Evolutionary conservation across 257 asterid species (phyloP).

Genomic region (Nicotiana tabacum): DNA sequence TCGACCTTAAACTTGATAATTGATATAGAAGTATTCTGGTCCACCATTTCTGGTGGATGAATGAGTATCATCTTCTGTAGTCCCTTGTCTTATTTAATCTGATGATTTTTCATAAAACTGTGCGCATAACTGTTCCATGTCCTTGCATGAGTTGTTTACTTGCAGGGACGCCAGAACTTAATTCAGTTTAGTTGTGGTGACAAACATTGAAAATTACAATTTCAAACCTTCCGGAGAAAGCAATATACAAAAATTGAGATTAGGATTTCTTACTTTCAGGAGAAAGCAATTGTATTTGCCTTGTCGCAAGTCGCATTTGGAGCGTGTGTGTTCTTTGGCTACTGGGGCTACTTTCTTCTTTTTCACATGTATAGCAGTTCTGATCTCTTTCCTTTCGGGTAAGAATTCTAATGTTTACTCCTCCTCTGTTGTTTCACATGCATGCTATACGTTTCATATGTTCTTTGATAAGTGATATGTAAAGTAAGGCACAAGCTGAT

Average conservation of each 20-base stretch:
- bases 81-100: too few species aligned
- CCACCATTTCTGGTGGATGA: too few species aligned
- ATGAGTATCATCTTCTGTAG: too few species aligned
- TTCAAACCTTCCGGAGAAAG: not conserved
- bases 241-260: not conserved
- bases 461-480: not conserved
- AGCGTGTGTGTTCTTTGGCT: conserved; percentile 65
- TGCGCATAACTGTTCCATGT: too few species aligned
- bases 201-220: not conserved
- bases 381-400: conserved; percentile 83
- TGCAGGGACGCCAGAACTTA: too few species aligned
- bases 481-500: conserved; percentile 1
- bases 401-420: conserved; percentile 15
- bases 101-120: too few species aligned
- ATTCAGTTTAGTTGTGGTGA: too few species aligned
- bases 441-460: not conserved
- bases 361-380: conserved; percentile 38
- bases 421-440: not conserved
- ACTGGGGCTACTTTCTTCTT: conserved; percentile 84
- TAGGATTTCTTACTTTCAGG: conserved; percentile 36
- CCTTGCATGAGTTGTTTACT: too few species aligned
- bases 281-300: conserved; percentile 71
- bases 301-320: conserved; percentile 91
- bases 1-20: too few species aligned
- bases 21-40: too few species aligned